phyloP scores from a whole-genome alignment of 345 rosid species.

The Acer negundo region DNA sequence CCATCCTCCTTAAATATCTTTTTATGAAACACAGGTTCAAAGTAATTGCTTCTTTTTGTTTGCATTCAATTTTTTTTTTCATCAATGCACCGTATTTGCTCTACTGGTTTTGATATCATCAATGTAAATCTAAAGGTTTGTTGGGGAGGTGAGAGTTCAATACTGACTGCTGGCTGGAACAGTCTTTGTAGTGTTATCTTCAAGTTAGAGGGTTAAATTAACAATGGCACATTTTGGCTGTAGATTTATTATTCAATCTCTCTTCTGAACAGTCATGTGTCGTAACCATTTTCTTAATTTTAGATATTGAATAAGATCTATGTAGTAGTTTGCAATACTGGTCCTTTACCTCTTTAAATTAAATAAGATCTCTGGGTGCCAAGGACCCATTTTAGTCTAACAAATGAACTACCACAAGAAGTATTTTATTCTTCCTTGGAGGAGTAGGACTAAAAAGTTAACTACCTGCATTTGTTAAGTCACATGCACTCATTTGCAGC shows the following conservation, averaged over 20 bases:
- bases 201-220: not conserved
- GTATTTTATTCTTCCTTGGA: not conserved
- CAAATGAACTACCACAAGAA: not conserved
- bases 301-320: not conserved
- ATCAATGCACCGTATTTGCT: not conserved
- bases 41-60: not conserved
- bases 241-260: not conserved
- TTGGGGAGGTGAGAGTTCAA: not conserved
- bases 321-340: not conserved
- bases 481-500: not conserved
- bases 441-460: not conserved
- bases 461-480: not conserved
- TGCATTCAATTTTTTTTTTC: not conserved
- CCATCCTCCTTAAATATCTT: too few relatives aligned
- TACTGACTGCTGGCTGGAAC: constrained; percentile 3
- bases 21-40: not conserved
- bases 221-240: not conserved
- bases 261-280: not conserved
- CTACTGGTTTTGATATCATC: not conserved
- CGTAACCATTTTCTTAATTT: not conserved
- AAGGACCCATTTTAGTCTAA: not conserved
- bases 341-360: not conserved
- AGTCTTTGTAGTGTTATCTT: not conserved
- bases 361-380: not conserved
- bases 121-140: not conserved